Base-by-base conservation (phyloP, 768 basidiomycete genomes). In the Termitomyces titanicus region DNA sequence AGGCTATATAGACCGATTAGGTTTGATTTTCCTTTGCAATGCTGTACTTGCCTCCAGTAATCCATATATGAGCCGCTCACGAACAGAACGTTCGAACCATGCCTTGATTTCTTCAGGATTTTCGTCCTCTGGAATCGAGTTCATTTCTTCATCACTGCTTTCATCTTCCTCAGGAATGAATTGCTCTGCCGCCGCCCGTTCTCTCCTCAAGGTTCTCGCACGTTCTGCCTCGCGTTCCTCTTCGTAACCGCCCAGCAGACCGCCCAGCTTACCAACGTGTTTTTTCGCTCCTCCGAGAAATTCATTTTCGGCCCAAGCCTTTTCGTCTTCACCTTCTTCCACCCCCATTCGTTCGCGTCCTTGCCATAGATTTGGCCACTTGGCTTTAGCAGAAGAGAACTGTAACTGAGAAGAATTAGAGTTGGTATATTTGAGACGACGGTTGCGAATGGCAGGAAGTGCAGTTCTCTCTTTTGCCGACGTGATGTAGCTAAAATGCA, bases 211-310 rank as follows among this genome's bases (percentile, higher is more conserved):
- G 17, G 59, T 63, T 51, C 85, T 74, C 18, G 81, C 68, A 24
- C 84, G 75, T 63, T 90, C 85, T 0, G 80, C 83, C 66, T 84
- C 85, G 56, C 92, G 77, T 65, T 90, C 90, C 61, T 89, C 90
- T 62, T 92, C 90, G 63, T 89, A 92, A 6, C 76, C 82, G 3
- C 80, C 83, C 9, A 94, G 70, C 9, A 94, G 71, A 5, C 65
- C 66, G 2, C 83, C 90, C 17, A 92, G 68, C 59, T 88, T 89
- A 35, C 89, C 89, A 11, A 92, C 79, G 56, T 85, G 80, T 59
- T 81, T 80, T 31, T 65, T 69, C 3, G 71, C 71, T 1, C 84
- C 87, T 29, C 72, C 69, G 53, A 92, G 63, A 66, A 93, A 92
- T 18, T 76, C 72, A 17, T 68, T 75, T 50, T 82, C 73, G 5